Percentiles rank a stretch among this genome's conserved stretches.
phyloP scores from a whole-genome alignment of 176 grass and related monocot genomes.

The Urochloa ruziziensis region DNA sequence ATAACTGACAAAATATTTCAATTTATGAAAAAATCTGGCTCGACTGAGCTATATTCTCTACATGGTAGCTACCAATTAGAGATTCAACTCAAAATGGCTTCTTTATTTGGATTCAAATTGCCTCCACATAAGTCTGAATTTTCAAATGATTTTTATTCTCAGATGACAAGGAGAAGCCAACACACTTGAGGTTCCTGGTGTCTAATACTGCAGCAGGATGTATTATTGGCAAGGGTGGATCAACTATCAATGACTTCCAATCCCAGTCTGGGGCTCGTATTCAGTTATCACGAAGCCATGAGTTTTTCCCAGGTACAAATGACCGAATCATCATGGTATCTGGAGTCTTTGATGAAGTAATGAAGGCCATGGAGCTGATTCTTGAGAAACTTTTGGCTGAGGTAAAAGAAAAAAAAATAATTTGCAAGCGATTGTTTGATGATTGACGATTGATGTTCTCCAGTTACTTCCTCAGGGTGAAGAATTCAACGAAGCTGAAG shows the following conservation, averaged over 20 bases:
- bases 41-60: not conserved
- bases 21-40: not conserved
- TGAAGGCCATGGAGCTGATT: slow-evolving; percentile 93
- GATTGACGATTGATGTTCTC: slow-evolving; percentile 25
- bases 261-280: slow-evolving; percentile 91
- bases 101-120: not conserved
- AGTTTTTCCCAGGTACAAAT: slow-evolving; percentile 94
- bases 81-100: not conserved
- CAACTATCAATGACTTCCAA: slow-evolving; percentile 95
- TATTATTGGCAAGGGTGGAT: slow-evolving; percentile 96
- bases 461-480: slow-evolving; percentile 59
- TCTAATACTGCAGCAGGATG: slow-evolving; percentile 91
- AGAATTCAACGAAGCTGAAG: slow-evolving; percentile 81
- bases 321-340: slow-evolving; percentile 97
- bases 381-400: slow-evolving; percentile 86
- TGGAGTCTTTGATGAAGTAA: slow-evolving; percentile 76
- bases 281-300: slow-evolving; percentile 89
- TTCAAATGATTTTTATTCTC: slow-evolving; percentile 7
- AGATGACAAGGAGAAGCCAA: slow-evolving; percentile 88
- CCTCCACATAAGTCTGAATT: not conserved
- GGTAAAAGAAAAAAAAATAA: slow-evolving; percentile 41
- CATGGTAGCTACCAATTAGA: not conserved
- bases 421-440: slow-evolving; percentile 1
- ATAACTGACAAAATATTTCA: not conserved
- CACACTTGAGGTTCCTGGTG: slow-evolving; percentile 84